phyloP scores from a whole-genome alignment of 2,329 filamentous ascomycete genomes.

The Xylaria sp. region DNA sequence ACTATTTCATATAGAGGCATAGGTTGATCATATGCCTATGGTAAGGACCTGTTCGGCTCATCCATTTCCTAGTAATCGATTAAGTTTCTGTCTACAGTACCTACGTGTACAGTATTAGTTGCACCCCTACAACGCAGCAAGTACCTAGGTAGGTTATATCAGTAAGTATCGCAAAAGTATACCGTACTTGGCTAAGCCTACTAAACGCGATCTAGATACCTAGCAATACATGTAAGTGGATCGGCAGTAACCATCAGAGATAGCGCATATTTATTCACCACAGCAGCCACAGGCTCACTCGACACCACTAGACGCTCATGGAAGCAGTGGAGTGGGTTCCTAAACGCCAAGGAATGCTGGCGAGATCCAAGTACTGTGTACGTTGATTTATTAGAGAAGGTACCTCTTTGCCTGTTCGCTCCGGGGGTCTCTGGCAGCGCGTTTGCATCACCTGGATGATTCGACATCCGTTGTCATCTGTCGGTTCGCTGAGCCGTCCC shows the following conservation, averaged over 20 bases:
- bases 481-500: conserved; percentile 10
- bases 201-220: neutral
- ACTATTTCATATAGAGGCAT: no score
- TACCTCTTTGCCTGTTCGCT: conserved; percentile 10
- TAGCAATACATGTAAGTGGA: conserved; percentile 3
- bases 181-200: neutral
- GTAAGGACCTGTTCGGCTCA: neutral
- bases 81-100: neutral
- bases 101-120: neutral
- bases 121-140: neutral
- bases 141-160: neutral
- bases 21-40: no score
- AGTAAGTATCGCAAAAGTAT: neutral
- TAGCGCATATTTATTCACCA: neutral
- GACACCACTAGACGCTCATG: conserved; percentile 2
- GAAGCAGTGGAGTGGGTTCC: neutral
- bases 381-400: neutral
- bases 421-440: conserved; percentile 20
- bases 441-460: conserved; percentile 34
- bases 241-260: conserved; percentile 3
- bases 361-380: conserved; percentile 5
- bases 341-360: neutral
- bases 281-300: neutral
- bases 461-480: conserved; percentile 35
- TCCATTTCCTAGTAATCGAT: neutral